Percentiles rank a stretch among this genome's conserved stretches.
Evolutionary conservation across 306 rosid genomes (phyloP).

Genomic region (Pyrus betulifolia): DNA sequence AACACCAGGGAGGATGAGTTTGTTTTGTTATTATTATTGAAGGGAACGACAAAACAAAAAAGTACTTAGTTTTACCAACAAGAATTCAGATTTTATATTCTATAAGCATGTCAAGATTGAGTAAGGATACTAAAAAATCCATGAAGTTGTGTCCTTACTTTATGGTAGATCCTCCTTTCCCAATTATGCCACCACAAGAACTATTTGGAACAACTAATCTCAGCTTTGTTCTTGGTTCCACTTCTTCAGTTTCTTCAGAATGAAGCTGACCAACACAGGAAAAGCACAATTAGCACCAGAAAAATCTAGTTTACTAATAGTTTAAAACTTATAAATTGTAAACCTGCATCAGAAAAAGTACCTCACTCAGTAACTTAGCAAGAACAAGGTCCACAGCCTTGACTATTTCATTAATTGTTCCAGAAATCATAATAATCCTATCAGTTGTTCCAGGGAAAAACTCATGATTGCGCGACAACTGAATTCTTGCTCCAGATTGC

Average conservation of each 20-base stretch:
- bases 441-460: conserved; percentile 99
- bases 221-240: conserved; percentile 80
- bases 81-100: neutral
- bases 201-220: conserved; percentile 91
- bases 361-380: conserved; percentile 90
- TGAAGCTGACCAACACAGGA: conserved; percentile 47
- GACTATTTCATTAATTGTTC: conserved; percentile 61
- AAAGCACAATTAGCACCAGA: conserved; percentile 12
- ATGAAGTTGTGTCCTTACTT: conserved; percentile 45
- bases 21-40: neutral
- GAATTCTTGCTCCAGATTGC: conserved; percentile 97
- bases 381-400: conserved; percentile 90
- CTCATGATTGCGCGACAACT: conserved; percentile 89
- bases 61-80: neutral
- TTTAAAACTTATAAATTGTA: neutral
- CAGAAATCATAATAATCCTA: conserved; percentile 96
- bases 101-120: neutral
- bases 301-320: conserved; percentile 4
- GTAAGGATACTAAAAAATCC: neutral
- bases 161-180: conserved; percentile 96
- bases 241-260: conserved; percentile 75
- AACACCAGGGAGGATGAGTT: neutral
- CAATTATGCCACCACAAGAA: conserved; percentile 98
- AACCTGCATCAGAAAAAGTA: conserved; percentile 26
- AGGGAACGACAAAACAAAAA: neutral